Evolutionary conservation across 805 yeast species (phyloP).

Genomic region (Metschnikowia continentalis): DNA sequence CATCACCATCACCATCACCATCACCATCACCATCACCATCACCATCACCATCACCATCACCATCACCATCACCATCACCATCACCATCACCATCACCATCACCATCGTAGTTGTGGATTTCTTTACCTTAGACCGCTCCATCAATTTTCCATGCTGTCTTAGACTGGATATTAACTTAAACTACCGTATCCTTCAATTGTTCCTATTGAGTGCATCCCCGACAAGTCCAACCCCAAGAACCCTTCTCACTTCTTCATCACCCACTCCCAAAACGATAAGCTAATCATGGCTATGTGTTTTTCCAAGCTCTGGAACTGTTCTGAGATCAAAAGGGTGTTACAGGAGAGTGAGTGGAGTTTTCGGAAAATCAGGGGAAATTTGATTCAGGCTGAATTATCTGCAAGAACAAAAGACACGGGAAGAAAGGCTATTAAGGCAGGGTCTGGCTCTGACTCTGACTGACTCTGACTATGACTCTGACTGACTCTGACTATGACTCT

Average conservation of each 20-base stretch:
- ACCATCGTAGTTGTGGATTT: too few relatives aligned
- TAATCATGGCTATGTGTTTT: conserved; percentile 41
- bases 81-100: too few relatives aligned
- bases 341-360: conserved; percentile 42
- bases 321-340: conserved; percentile 30
- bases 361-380: conserved; percentile 46
- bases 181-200: too few relatives aligned
- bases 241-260: conserved; percentile 46
- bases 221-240: conserved; percentile 31
- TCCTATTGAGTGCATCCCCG: conserved; percentile 11
- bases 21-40: too few relatives aligned
- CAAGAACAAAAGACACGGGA: conserved; percentile 22
- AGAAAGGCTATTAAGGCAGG: conserved; percentile 15
- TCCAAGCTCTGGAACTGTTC: conserved; percentile 46
- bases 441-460: conserved; percentile 16
- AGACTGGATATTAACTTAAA: too few relatives aligned
- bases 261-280: conserved; percentile 37
- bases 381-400: conserved; percentile 32
- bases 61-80: too few relatives aligned
- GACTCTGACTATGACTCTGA: conserved; percentile 6
- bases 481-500: conserved; percentile 4
- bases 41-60: too few relatives aligned
- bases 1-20: too few relatives aligned
- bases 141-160: too few relatives aligned
- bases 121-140: too few relatives aligned